Conservation (phyloP, 1,284 basidiomycete genomes). For the Heimioporus retisporus region DNA sequence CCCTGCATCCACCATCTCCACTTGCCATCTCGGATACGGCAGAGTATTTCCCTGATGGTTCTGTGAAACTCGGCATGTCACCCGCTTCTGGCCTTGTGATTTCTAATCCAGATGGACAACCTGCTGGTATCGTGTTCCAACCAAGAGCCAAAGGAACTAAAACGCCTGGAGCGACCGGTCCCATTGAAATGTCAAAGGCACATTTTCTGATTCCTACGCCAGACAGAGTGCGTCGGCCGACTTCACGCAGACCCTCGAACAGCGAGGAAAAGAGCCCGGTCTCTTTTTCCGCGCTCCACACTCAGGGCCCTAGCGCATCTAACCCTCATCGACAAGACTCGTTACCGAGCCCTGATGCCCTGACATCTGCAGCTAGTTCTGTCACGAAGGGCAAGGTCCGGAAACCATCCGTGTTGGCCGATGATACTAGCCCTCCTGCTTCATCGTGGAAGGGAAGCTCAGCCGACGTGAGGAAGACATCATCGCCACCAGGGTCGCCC, state of each 20-base stretch:
- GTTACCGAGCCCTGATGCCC: slow-evolving; percentile 33
- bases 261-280: slow-evolving; percentile 38
- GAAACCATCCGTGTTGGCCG: slow-evolving; percentile 42
- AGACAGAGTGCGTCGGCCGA: slow-evolving; percentile 38
- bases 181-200: slow-evolving; percentile 43
- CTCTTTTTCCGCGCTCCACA: slow-evolving; percentile 48
- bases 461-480: slow-evolving; percentile 43
- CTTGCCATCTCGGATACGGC: slow-evolving; percentile 80
- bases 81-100: slow-evolving; percentile 92
- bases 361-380: slow-evolving; percentile 12
- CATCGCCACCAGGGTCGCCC: slow-evolving; percentile 49
- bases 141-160: slow-evolving; percentile 64
- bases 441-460: slow-evolving; percentile 41
- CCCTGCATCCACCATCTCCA: slow-evolving; percentile 74
- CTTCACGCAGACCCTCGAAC: slow-evolving; percentile 41
- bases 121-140: slow-evolving; percentile 96
- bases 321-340: slow-evolving; percentile 37
- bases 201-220: slow-evolving; percentile 45
- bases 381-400: slow-evolving; percentile 35
- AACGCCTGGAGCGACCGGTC: slow-evolving; percentile 21
- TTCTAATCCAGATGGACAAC: slow-evolving; percentile 93
- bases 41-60: slow-evolving; percentile 89
- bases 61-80: slow-evolving; percentile 76
- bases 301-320: slow-evolving; percentile 24
- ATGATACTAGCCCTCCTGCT: slow-evolving; percentile 29